Percentiles rank a stretch among this genome's conserved stretches.
Conservation (phyloP, 805 yeast species). For the Saccharomyces kudriavzevii region DNA sequence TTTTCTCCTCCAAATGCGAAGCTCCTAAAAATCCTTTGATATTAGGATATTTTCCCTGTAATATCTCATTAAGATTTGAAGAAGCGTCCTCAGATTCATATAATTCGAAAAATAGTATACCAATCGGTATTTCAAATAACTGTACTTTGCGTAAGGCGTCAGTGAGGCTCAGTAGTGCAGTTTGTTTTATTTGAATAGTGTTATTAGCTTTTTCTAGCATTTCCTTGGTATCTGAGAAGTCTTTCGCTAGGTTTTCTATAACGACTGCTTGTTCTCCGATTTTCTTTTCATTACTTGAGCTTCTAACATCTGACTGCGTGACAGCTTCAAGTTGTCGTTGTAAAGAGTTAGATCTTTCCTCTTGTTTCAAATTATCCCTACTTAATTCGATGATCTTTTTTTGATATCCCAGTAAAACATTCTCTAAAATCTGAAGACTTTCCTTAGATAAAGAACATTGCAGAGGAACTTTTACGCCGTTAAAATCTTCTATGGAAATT, state of each 20-base stretch:
- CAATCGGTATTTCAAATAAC: slow-evolving; percentile 2
- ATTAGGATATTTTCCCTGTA: neutral
- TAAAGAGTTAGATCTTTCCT: neutral
- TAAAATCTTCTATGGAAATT: neutral
- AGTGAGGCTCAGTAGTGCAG: neutral
- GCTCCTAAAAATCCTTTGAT: neutral
- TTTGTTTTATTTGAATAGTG: neutral
- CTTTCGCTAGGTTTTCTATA: neutral
- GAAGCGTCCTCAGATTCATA: neutral
- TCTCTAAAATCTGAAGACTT: neutral
- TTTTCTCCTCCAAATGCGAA: neutral
- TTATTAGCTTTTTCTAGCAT: neutral
- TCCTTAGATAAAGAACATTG: neutral
- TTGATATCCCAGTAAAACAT: neutral
- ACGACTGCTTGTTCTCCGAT: neutral
- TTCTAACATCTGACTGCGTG: neutral
- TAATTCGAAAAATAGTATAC: neutral
- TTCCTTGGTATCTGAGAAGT: neutral
- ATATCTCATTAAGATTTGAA: neutral
- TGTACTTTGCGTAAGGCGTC: neutral
- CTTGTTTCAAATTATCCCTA: neutral
- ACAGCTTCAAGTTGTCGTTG: neutral
- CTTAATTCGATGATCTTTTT: neutral
- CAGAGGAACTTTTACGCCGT: neutral
- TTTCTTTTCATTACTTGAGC: neutral